Base-by-base conservation (phyloP, 2,329 filamentous ascomycete species). In the Xylariaceae sp. region DNA sequence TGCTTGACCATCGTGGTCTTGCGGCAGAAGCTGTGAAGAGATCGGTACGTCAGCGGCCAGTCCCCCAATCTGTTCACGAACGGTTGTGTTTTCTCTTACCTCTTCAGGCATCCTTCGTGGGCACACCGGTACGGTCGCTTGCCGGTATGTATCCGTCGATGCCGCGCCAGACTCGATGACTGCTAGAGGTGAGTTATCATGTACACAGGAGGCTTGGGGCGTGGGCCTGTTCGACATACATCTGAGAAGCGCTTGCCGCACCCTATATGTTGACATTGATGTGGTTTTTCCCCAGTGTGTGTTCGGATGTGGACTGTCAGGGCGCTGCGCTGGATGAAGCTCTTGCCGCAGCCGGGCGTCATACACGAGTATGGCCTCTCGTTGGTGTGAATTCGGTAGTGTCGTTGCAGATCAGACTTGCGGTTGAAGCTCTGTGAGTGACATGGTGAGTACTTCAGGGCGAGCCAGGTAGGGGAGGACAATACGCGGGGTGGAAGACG, bases 1-100 rank as follows among this genome's bases (percentile, higher is more conserved):
- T 80, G 76, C 58, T 80, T 80, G 35, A 80, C 72, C 75, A 80
- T 78, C 35, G 77, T 83, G 5, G 78, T 83, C 56, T 83, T 83
- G 35, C 80, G 69, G 57, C 79, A 83, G 54, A 83, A 83, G 55
- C 79, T 81, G 44, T 9, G 16, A 15, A 16, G 14, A n/a, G 17
- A 19, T 47, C 28, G 45, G 37, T 19, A 12, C 17, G 32, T 32
- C 13, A 17, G 19, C 23, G 18, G 42, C 48, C 44, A 50, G 44
- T 43, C 29, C 37, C n/a, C n/a, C n/a, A n/a, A n/a, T n/a, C n/a
- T n/a, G n/a, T n/a, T n/a, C n/a, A n/a, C 38, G 32, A 28, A 17
- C 4, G 11, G 25, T 29, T 11, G 27, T 19, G n/a, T n/a, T n/a
- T n/a, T n/a, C 17, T 19, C 37, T 29, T 58, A 75, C 71, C 72